Evolutionary conservation across 2,329 filamentous ascomycete species (phyloP), one percentile per base, ranked within the genome.

Genomic region (Aspergillus proliferans): DNA sequence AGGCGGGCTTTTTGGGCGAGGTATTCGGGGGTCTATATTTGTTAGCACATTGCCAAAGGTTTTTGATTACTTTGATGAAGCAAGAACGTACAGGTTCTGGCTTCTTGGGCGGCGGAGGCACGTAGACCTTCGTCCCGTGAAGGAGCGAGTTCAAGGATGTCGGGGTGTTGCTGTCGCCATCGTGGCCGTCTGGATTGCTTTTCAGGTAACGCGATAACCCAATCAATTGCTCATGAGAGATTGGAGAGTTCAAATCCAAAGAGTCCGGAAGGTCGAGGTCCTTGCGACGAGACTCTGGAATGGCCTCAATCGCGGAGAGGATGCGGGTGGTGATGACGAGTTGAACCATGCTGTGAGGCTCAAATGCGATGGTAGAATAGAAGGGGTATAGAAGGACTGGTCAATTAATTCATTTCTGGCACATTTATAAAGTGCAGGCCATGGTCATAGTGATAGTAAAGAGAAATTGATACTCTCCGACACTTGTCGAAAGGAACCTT

Each of bases 1-100:
- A 98, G 82, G 14, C 85, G 83, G 21, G 84, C 83, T 89, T 97
- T 97, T 1, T 95, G 76, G 6, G 85, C 86, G 67, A 88, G 87
- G 73, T 92, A 97, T 71, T 95, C 86, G 6, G 83, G 74, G 1
- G 85, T 86, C 83, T 94, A 63, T 63, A 30, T n/a, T 33, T 6
- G 28, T 12, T 43, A 14, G 9, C 26, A 30, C 2, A 30, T 30
- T 38, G 3, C 43, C 34, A 21, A 21, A 9, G 48, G 19, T 15
- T 43, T 36, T 19, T 40, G 24, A 14, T 21, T 40, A 4, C 7
- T 40, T 19, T 14, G 38, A 19, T 40, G 4, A 8, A 40, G n/a
- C 14, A 18, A 34, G 28, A 4, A 73, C 81, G 53, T 73, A 92
- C 88, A 10, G 85, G 86, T 63, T 90, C 84, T 2, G 83, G 79